Evolutionary conservation across 164 flowering plant genomes (phyloP), one percentile per base, ranked within the genome.

Genomic region (Berberis thunbergii): DNA sequence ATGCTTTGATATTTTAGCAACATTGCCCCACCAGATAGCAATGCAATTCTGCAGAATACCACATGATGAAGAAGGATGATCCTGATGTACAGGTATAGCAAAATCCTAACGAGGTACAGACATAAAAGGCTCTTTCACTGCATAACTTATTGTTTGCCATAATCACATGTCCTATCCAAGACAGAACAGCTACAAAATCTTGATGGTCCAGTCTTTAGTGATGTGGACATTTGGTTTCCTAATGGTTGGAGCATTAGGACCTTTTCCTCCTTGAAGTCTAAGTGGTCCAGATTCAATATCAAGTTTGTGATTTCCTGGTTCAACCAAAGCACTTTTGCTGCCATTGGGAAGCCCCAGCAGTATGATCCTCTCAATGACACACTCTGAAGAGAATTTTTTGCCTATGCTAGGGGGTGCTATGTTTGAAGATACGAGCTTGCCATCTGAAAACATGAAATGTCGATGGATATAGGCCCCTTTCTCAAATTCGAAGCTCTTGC

Each of bases 391-490:
- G 71, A 80, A 88, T 43, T 68, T 60, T 50, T 70, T 72, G 40
- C 80, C 76, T 7, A 67, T 38, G 41, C 64, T 12, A 44, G 76
- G 3, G 1, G 84, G 67, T 11, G 75, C 82, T 4, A 78, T 2
- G 62, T 77, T 84, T 50, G 75, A 39, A 45, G 98, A 91, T 62
- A 77, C 69, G 45, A 95, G 91, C 65, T 73, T 80, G 12, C 97
- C 96, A 43, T 83, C 72, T 13, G 90, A 75, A 73, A 86, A 95
- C 13, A 85, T 70, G 59, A 95, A 95, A 10, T 77, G 86, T 7
- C 96, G 91, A 67, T 95, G 98, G 64, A 91, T 84, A 75, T 73
- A 89, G 39, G 89, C 92, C 11, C 98, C 99, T 61, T 78, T 66
- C 68, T 73, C 67, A 64, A 89, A 95, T 12, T 85, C 89, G 70